Percentiles rank a stretch among this genome's conserved stretches.
These are phyloP conservation scores for Mycena epipterygia DNA, from an alignment of 768 basidiomycete genomes.

Conservation along the genomic window DNA sequence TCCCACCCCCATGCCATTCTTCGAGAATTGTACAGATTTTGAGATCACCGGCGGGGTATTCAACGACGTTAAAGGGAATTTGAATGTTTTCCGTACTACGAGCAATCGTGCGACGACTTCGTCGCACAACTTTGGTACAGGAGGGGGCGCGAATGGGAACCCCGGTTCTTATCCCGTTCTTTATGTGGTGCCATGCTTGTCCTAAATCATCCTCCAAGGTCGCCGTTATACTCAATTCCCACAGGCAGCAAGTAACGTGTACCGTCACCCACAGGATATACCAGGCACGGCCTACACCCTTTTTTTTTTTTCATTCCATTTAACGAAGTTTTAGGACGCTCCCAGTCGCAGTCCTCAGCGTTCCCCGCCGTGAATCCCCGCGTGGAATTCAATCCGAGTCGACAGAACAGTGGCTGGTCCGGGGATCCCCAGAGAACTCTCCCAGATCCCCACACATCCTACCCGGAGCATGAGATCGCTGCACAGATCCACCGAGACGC, in stretches of 20 bases:
- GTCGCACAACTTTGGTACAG: background rate
- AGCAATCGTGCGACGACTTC: background rate
- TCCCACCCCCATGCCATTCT: conserved; percentile 16
- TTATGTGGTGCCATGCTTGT: background rate
- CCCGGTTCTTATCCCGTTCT: background rate
- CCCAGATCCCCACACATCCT: background rate
- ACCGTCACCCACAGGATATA: background rate
- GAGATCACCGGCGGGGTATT: conserved; percentile 10
- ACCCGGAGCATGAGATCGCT: background rate
- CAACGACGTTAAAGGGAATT: conserved; percentile 1
- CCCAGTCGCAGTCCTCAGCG: background rate
- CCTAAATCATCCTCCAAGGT: background rate
- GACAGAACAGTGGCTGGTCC: background rate
- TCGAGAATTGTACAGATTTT: background rate
- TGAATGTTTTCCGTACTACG: background rate
- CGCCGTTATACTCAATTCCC: background rate
- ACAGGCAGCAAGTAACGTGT: background rate
- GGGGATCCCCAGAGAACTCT: background rate
- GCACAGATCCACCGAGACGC: background rate
- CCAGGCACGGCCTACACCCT: background rate
- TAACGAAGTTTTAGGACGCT: background rate
- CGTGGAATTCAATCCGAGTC: background rate
- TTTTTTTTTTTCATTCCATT: background rate
- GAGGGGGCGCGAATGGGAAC: background rate
- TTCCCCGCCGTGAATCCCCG: background rate